Percentiles rank a stretch among this genome's conserved stretches.
These are phyloP conservation scores for Cyberlindnera maclurae DNA, from an alignment of 805 yeast genomes.

Conservation along the genomic window DNA sequence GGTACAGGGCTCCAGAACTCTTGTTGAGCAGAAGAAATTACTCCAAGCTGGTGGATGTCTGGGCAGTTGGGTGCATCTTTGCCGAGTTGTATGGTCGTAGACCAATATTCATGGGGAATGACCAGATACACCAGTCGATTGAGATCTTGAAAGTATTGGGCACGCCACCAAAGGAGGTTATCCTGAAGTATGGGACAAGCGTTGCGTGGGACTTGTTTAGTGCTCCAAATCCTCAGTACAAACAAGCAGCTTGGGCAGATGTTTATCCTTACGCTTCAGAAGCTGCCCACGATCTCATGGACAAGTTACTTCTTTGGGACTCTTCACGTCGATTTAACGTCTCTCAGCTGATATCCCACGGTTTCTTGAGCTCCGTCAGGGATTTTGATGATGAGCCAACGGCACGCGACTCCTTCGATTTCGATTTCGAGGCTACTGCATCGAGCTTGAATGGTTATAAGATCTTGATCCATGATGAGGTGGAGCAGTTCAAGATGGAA, in stretches of 20 bases:
- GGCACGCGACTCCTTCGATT: constrained; percentile 47
- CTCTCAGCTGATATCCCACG: constrained; percentile 48
- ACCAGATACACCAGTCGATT: constrained; percentile 61
- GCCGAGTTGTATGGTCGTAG: constrained; percentile 77
- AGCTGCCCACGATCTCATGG: constrained; percentile 46
- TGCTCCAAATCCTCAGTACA: constrained; percentile 36
- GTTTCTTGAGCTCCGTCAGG: constrained; percentile 48
- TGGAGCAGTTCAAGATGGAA: constrained; percentile 38
- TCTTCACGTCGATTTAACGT: constrained; percentile 47
- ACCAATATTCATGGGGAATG: constrained; percentile 75
- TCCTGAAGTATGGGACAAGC: constrained; percentile 37
- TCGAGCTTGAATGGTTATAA: constrained; percentile 39
- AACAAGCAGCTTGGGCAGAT: constrained; percentile 39
- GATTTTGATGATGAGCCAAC: constrained; percentile 48
- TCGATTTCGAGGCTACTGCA: constrained; percentile 50
- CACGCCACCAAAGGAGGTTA: constrained; percentile 47
- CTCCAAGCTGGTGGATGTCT: constrained; percentile 71
- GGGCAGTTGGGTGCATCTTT: constrained; percentile 91
- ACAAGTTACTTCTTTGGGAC: constrained; percentile 57
- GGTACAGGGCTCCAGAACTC: constrained; percentile 94
- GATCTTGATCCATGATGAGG: constrained; percentile 44
- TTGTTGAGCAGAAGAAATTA: constrained; percentile 54
- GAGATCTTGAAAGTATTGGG: constrained; percentile 70
- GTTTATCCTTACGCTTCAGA: constrained; percentile 58
- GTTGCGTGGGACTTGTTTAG: constrained; percentile 40